A percentile compares a stretch with the other conserved stretches of the same genome.
Evolutionary conservation across 2,329 filamentous ascomycete species (phyloP).

Genomic region (Cercospora berteroae): DNA sequence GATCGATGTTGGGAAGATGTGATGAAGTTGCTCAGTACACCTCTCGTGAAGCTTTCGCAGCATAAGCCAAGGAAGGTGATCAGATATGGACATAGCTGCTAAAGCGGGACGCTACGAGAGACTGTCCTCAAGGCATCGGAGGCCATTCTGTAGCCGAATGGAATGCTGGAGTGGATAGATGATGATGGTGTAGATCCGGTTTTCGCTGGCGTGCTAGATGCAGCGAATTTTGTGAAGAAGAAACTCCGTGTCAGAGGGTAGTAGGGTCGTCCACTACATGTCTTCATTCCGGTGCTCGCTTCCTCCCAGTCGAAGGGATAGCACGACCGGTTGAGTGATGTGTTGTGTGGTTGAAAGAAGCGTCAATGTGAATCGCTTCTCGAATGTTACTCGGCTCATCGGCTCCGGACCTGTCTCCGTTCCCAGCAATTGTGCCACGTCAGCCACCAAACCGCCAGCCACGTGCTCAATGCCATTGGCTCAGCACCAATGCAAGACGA

Average conservation of each 20-base stretch:
- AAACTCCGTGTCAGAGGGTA: not conserved
- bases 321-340: too few species aligned
- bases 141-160: not conserved
- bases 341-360: not conserved
- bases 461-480: conserved; percentile 13
- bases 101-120: not conserved
- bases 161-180: not conserved
- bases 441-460: not conserved
- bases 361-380: not conserved
- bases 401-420: not conserved
- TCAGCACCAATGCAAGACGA: not conserved
- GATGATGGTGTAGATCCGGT: not conserved
- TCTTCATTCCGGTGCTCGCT: too few species aligned
- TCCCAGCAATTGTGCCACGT: not conserved
- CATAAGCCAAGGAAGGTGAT: not conserved
- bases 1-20: too few species aligned
- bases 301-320: too few species aligned
- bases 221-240: not conserved
- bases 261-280: too few species aligned
- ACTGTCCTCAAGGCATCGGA: not conserved
- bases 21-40: not conserved
- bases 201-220: not conserved
- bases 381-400: not conserved
- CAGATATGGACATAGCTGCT: not conserved
- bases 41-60: not conserved